Evolutionary conservation across 768 basidiomycete genomes (phyloP), one percentile per base, ranked within the genome.

Genomic region (Tricholoma matsutake): DNA sequence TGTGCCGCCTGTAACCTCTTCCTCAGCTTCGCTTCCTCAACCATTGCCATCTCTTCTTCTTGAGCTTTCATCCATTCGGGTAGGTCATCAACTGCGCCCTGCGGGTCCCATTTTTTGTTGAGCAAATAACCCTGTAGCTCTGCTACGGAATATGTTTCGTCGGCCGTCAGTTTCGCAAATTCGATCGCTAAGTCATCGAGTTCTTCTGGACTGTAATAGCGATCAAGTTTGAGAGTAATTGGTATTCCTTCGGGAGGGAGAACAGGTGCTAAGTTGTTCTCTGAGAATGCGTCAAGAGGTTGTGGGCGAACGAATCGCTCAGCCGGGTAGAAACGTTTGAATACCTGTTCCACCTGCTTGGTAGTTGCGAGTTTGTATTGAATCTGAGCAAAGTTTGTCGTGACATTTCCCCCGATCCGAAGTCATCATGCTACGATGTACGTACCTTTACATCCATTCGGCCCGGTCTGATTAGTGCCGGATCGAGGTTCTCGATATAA

Each of bases 81-180:
- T 6, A 52, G 14, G 8, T 25, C 9, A 3, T 32, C 51, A n/a
- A 71, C 76, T 0, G 81, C 81, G 2, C 69, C 64, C 45, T 64
- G 65, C 0, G 81, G 79, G 41, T 76, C 63, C 56, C 71, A 75
- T 63, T 82, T 81, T 61, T 75, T 76, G 14, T 69, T 66, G 13
- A 88, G 74, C 13, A 87, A 73, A 67, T 80, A 87, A 1, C 85
- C 84, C 65, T 87, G 86, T 3, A 89, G 75, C 58, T 86, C 83
- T 0, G 87, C 85, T 0, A 83, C 81, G 31, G 83, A 83, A 66
- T 86, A 83, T 60, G 79, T 78, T 49, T 78, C 63, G 8, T 77
- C 71, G 0, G 86, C 84, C 22, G 86, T 69, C 4, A 60, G 59
- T 0, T 68, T 61, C 0, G 79, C 72, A 65, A 86, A 87, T 52